Conservation (phyloP, 2,329 filamentous ascomycete species). For the Lithohypha guttulata region DNA sequence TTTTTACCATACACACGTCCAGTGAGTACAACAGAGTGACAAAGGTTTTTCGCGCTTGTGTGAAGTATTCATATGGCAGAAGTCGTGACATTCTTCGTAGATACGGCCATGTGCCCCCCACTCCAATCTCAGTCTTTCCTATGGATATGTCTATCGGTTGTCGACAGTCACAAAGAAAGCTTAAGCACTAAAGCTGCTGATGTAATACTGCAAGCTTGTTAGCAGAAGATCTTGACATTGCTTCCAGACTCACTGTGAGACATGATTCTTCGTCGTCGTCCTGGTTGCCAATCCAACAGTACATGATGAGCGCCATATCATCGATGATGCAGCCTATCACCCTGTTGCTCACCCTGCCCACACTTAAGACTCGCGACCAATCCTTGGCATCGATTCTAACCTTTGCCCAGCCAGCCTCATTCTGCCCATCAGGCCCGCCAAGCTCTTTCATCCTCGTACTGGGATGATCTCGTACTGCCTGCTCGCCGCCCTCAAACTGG, state of each 20-base stretch:
- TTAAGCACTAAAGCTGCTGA: constrained; percentile 8
- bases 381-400: constrained; percentile 88
- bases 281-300: constrained; percentile 34
- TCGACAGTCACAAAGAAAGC: background rate
- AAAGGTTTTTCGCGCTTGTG: too few relatives aligned
- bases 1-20: too few relatives aligned
- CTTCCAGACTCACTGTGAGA: constrained; percentile 32
- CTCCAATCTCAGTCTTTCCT: too few relatives aligned
- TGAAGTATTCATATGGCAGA: too few relatives aligned
- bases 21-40: too few relatives aligned
- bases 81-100: too few relatives aligned
- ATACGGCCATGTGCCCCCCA: too few relatives aligned
- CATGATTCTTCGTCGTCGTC: constrained; percentile 35
- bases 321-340: constrained; percentile 69
- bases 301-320: constrained; percentile 35
- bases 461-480: constrained; percentile 63
- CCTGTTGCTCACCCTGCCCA: constrained; percentile 75
- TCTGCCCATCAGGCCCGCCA: constrained; percentile 47
- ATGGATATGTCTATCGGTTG: too few relatives aligned
- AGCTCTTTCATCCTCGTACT: constrained; percentile 62
- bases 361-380: constrained; percentile 88
- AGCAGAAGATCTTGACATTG: too few relatives aligned
- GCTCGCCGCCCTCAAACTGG: constrained; percentile 56
- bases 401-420: constrained; percentile 74
- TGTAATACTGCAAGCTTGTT: constrained; percentile 8